phyloP scores from a whole-genome alignment of 2,329 filamentous ascomycete species.

The Pyrenophora graminea region DNA sequence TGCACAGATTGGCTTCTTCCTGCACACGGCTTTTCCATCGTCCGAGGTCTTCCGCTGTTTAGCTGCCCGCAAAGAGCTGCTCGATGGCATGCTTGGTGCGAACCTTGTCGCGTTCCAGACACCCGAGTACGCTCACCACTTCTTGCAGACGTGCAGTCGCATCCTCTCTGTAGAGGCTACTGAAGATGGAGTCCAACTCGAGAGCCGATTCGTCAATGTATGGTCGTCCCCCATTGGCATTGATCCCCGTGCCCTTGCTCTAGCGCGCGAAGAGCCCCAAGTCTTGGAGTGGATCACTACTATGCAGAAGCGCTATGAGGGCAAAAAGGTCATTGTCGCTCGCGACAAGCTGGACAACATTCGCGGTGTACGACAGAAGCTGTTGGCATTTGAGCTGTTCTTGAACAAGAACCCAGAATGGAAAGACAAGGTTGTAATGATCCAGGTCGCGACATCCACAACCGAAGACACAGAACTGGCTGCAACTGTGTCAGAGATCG shows the following conservation, averaged over 20 bases:
- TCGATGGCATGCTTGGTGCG: constrained; percentile 90
- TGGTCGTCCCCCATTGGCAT: constrained; percentile 87
- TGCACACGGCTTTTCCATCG: constrained; percentile 93
- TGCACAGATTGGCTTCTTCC: constrained; percentile 93
- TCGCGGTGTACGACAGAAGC: constrained; percentile 89
- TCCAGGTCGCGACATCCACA: constrained; percentile 90
- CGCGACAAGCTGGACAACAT: constrained; percentile 94
- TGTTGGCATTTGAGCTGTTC: constrained; percentile 90
- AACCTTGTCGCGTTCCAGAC: constrained; percentile 95
- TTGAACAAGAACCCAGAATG: constrained; percentile 91
- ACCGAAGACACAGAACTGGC: constrained; percentile 87
- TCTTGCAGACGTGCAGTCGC: constrained; percentile 92
- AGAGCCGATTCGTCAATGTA: constrained; percentile 92
- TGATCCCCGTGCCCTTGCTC: constrained; percentile 74
- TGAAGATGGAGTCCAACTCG: constrained; percentile 83
- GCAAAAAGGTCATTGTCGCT: constrained; percentile 88
- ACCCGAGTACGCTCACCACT: constrained; percentile 89
- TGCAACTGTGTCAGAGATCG: constrained; percentile 87
- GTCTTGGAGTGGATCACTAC: constrained; percentile 79
- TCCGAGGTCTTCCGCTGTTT: constrained; percentile 95
- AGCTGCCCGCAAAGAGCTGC: constrained; percentile 80
- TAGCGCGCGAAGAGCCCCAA: constrained; percentile 71
- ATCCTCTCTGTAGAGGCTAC: constrained; percentile 89
- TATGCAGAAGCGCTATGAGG: constrained; percentile 81
- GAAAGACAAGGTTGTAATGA: constrained; percentile 83